Percentiles rank a stretch among this genome's conserved stretches.
phyloP scores from a whole-genome alignment of 176 grass and related monocot genomes.

The Rhynchospora pubera region DNA sequence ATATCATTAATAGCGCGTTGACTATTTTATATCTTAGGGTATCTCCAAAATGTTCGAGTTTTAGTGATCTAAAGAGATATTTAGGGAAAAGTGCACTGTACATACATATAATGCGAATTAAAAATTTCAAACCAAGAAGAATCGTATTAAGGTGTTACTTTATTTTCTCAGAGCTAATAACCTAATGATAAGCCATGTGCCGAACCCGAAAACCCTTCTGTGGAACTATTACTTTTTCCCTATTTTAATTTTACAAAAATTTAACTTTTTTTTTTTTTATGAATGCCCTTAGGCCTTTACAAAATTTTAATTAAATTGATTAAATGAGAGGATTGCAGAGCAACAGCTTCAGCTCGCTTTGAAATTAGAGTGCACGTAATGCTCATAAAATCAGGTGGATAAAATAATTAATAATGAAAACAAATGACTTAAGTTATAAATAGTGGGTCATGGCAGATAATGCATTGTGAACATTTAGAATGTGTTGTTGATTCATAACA shows the following conservation, averaged over 20 bases:
- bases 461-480: background rate
- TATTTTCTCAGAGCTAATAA: background rate
- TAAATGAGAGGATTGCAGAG: no score
- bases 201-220: background rate
- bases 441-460: no score
- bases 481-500: no score
- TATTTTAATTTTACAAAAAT: no score
- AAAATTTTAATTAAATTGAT: no score
- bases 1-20: background rate
- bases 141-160: background rate
- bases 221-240: no score
- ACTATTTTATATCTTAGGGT: background rate
- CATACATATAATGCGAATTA: background rate
- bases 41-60: background rate
- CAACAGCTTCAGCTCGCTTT: no score
- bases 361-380: background rate
- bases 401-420: background rate
- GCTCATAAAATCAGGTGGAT: background rate
- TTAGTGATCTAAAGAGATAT: background rate
- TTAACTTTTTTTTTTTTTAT: no score
- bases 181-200: background rate
- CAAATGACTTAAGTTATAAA: no score
- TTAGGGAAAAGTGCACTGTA: background rate
- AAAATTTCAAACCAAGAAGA: background rate
- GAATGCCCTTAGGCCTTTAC: no score